Evolutionary conservation across 2,329 filamentous ascomycete species (phyloP).

Genomic region (Colletotrichum cereale): DNA sequence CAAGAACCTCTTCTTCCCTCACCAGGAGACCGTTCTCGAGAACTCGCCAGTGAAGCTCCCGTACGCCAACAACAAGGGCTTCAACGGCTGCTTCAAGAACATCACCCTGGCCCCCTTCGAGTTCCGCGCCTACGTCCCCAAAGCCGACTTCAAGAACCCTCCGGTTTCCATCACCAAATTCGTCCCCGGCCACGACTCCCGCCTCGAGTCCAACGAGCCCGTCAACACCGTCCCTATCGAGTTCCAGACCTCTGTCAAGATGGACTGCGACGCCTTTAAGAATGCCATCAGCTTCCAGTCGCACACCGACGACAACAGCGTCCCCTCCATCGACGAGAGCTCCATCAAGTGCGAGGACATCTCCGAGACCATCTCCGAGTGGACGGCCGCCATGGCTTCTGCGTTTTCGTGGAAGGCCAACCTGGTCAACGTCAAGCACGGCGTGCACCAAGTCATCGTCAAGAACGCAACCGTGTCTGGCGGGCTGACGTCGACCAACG

Average conservation of each 20-base stretch:
- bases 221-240: constrained; percentile 54
- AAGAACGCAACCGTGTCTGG: constrained; percentile 62
- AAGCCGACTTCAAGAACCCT: constrained; percentile 61
- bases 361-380: constrained; percentile 49
- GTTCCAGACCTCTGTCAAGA: constrained; percentile 69
- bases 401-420: constrained; percentile 66
- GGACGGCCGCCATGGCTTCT: constrained; percentile 65
- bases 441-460: constrained; percentile 70
- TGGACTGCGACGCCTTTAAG: constrained; percentile 69
- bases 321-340: constrained; percentile 56
- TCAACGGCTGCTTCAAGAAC: constrained; percentile 67
- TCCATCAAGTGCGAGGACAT: constrained; percentile 60
- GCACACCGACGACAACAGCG: constrained; percentile 59
- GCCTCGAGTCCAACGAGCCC: constrained; percentile 58
- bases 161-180: constrained; percentile 71
- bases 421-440: constrained; percentile 69
- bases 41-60: constrained; percentile 58
- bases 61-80: constrained; percentile 59
- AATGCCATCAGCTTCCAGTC: constrained; percentile 65
- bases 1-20: constrained; percentile 73
- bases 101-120: constrained; percentile 67
- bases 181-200: constrained; percentile 70
- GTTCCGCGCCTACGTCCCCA: constrained; percentile 71
- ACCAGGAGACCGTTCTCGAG: constrained; percentile 65
- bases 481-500: constrained; percentile 58